Evolutionary conservation across 169 alveolate species (phyloP).

Genomic region (Babesia bigemina): DNA sequence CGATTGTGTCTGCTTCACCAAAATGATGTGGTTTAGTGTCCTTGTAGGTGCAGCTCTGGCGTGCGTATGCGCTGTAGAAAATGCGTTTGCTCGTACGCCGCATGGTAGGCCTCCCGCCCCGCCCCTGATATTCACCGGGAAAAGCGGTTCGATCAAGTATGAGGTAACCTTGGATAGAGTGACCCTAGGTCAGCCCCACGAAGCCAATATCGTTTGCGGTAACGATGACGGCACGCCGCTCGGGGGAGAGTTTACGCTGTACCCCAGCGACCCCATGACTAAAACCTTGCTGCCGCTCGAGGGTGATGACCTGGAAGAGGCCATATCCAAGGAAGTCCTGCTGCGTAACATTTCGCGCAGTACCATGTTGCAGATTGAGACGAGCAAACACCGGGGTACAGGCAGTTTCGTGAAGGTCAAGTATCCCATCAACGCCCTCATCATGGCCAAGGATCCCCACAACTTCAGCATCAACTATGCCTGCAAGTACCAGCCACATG

Average conservation of each 20-base stretch:
- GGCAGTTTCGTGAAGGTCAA: constrained; percentile 5
- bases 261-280: constrained; percentile 15
- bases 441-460: constrained; percentile 43
- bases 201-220: neutral
- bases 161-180: neutral
- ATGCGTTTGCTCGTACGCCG: too few species aligned
- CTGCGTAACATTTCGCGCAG: constrained; percentile 2
- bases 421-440: constrained; percentile 29
- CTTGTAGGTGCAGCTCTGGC: too few species aligned
- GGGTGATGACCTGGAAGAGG: constrained; percentile 2
- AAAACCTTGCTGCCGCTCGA: neutral
- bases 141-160: too few species aligned
- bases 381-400: neutral
- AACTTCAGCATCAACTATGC: constrained; percentile 58
- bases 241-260: neutral
- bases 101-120: too few species aligned
- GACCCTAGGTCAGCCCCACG: neutral
- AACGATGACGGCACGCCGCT: neutral
- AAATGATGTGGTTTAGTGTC: too few species aligned
- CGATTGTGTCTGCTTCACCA: too few species aligned
- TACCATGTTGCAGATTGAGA: neutral
- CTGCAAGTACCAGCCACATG: constrained; percentile 32
- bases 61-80: too few species aligned
- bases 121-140: too few species aligned
- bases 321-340: neutral